These are phyloP conservation scores for Pseudogymnoascus sp. DNA, from an alignment of 2,329 filamentous ascomycete species.

Conservation along the genomic window DNA sequence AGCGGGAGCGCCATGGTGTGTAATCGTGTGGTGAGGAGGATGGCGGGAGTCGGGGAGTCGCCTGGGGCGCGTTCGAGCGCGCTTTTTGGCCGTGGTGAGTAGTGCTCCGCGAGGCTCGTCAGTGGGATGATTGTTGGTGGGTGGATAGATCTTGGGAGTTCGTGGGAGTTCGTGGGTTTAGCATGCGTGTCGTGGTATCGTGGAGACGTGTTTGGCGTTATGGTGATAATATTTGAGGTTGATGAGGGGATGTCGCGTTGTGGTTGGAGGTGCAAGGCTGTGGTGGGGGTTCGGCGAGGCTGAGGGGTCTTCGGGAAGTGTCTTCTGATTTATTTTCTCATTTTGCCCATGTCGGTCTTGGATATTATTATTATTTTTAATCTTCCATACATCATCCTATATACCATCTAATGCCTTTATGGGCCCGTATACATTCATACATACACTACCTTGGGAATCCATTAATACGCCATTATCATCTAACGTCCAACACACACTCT, in stretches of 20 bases:
- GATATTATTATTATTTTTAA: background rate
- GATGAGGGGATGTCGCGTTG: background rate
- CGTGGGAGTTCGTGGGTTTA: too few relatives aligned
- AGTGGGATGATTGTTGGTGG: background rate
- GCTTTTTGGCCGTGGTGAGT: background rate
- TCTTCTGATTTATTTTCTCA: background rate
- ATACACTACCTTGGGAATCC: background rate
- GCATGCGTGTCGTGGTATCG: background rate
- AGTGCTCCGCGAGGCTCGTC: background rate
- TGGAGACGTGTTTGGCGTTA: background rate
- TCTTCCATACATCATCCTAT: background rate
- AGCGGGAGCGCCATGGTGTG: slow-evolving; percentile 28
- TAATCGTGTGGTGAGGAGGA: background rate
- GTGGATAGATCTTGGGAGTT: background rate
- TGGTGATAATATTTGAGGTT: background rate
- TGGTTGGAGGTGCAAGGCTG: background rate
- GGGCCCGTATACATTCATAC: background rate
- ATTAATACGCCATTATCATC: background rate
- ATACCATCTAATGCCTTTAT: background rate
- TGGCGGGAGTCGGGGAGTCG: background rate
- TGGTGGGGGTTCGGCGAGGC: background rate
- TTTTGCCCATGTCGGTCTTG: background rate
- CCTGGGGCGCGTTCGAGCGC: background rate
- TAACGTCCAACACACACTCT: background rate
- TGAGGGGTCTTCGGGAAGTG: background rate